Conservation (phyloP, 129 eudicot species). For the Chrysanthemum lavandulifolium region DNA sequence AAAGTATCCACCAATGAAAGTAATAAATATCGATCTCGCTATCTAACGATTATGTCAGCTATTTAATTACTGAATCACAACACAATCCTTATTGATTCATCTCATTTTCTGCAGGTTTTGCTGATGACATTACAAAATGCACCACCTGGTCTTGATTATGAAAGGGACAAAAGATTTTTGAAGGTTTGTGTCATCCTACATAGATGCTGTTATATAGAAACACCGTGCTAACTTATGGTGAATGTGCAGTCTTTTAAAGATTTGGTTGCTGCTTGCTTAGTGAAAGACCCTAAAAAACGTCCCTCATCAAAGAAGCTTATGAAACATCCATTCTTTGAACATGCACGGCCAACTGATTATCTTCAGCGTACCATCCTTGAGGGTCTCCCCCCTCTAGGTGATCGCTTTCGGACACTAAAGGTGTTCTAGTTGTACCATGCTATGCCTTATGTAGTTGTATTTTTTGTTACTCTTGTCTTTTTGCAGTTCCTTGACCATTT, state of each 20-base stretch:
- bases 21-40: conserved; percentile 21
- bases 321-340: conserved; percentile 84
- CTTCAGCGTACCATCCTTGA: conserved; percentile 63
- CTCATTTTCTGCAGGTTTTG: conserved; percentile 54
- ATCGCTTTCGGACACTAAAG: conserved; percentile 85
- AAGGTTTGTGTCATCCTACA: conserved; percentile 51
- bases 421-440: conserved; percentile 37
- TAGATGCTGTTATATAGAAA: background rate
- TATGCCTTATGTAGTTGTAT: background rate
- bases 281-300: conserved; percentile 93
- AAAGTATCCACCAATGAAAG: conserved; percentile 99
- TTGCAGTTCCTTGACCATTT: conserved; percentile 5
- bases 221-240: conserved; percentile 6
- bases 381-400: conserved; percentile 79
- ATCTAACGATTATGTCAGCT: background rate
- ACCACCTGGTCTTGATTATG: conserved; percentile 97
- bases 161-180: conserved; percentile 86
- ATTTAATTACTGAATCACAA: background rate
- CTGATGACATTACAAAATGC: conserved; percentile 97
- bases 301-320: conserved; percentile 89
- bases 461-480: background rate
- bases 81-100: conserved; percentile 6
- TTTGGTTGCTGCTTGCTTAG: conserved; percentile 95
- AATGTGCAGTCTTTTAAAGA: conserved; percentile 80
- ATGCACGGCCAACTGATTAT: conserved; percentile 67